Evolutionary conservation across 192 early-diverging fungal species (phyloP).

Genomic region (Coemansia sp.): DNA sequence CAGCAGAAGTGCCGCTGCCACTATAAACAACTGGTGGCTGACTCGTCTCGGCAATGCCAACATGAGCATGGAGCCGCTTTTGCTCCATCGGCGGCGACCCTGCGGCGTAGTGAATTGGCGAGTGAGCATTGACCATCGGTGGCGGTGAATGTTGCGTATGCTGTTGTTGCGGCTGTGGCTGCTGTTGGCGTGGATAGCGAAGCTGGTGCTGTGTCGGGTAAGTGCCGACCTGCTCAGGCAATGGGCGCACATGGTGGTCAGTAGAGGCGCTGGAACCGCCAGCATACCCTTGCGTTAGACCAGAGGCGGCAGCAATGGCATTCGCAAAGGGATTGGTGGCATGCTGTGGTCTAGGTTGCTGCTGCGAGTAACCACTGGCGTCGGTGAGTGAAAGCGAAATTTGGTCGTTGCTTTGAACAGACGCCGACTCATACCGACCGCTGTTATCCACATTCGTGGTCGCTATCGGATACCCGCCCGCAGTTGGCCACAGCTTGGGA

Average conservation of each 20-base stretch:
- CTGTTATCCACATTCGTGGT: conserved; percentile 9
- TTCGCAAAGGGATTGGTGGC: neutral
- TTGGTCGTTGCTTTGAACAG: conserved; percentile 44
- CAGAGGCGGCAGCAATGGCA: conserved; percentile 11
- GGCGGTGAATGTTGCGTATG: conserved; percentile 9
- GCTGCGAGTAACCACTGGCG: conserved; percentile 40
- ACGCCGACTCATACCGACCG: conserved; percentile 28
- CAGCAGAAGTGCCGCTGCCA: neutral
- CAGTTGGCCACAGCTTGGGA: conserved; percentile 11
- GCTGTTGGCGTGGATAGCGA: conserved; percentile 1
- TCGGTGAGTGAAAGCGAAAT: conserved; percentile 42
- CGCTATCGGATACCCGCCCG: conserved; percentile 19
- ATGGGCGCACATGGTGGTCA: conserved; percentile 12
- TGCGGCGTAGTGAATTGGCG: conserved; percentile 12
- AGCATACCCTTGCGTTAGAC: neutral
- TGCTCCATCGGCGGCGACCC: conserved; percentile 34
- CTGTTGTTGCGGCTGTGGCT: conserved; percentile 16
- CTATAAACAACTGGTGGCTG: neutral
- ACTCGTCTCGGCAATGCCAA: neutral
- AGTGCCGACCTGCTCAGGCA: conserved; percentile 6
- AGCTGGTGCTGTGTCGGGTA: neutral
- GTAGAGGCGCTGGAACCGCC: conserved; percentile 11
- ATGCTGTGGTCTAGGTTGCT: conserved; percentile 18
- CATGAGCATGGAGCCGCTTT: conserved; percentile 5
- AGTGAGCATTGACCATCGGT: conserved; percentile 20